Base-by-base conservation (phyloP, 805 yeast species). In the Candida tallmaniae region DNA sequence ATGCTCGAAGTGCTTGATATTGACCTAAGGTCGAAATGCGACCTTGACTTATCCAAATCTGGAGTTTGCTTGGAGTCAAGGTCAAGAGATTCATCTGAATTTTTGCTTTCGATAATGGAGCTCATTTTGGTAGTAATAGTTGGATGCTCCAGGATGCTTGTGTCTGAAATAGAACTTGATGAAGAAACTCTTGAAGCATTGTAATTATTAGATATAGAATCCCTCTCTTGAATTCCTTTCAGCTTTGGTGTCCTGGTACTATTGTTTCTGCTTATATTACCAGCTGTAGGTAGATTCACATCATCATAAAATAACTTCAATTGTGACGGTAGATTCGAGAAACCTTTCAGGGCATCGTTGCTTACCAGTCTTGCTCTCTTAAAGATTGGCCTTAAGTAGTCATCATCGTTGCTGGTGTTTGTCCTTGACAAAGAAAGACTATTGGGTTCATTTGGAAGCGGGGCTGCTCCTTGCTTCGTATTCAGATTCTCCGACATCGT, bases 271-370 rank as follows among this genome's bases (percentile, higher is more conserved):
- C 53, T 47, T 2, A 66, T 46, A 4, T 57, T 57, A 6, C 54
- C 41, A 21, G 54, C 46, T 6, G 54, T 48, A 1, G 62, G 52
- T 9, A 56, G 58, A 4, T 38, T 14, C 15, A 31, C 27, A 5
- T 27, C 36, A n/a, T 22, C 35, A 23, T 43, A 58, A 21, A 75
- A 61, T 8, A 78, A 55, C 24, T 66, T 65, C 47, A 78, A 50
- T 50, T 79, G 85, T 0, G 83, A 76, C 0, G 84, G 84, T 32
- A 73, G 53, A 19, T 59, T 55, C 13, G 31, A 16, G 12, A 28
- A 47, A 42, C 8, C 44, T 20, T 21, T 29, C 16, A 23, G 11
- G 19, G 19, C 13, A 16, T 38, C 41, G 2, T 36, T 40, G 27
- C 44, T 39, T 6, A 32, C 33, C 46, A 42, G 46, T 23, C 46